Base-by-base conservation (phyloP, 768 basidiomycete genomes). In the Xerocomus brunneocitrinus region DNA sequence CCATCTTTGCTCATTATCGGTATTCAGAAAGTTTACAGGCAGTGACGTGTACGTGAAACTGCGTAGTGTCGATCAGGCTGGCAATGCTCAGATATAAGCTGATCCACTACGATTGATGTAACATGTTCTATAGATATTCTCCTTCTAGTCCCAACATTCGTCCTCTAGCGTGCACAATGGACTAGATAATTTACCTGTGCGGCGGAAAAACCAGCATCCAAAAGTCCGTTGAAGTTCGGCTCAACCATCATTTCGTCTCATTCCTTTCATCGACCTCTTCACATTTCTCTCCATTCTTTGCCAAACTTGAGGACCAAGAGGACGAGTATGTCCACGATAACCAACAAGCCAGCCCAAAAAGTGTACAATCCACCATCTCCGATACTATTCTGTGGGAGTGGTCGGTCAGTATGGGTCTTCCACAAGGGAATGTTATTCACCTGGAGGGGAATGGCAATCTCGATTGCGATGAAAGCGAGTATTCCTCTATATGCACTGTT, bases 391-490 rank as follows among this genome's bases (percentile, higher is more conserved):
- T 66, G 19, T 39, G 10, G 13, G 22, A 8, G 7, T 16, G 41
- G 51, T 52, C 25, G 19, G 19, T 19, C 19, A 19, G 19, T 19
- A 19, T 19, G 19, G 19, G 19, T 19, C 19, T 19, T 19, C 13
- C 32, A 39, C 32, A 16, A 34, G 5, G 4, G 22, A 14, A 25
- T 22, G 31, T 5, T 8, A 10, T 47, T 49, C 44, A 53, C 55
- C 76, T 87, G 85, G 5, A 93, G 74, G 0, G 91, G 90, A 2
- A 89, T 81, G 0, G 88, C 85, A n/a, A 88, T 74, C 65, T 94
- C 89, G 1, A 81, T 81, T 1, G 83, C 82, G 10, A 87, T 62
- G 65, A 87, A 88, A 8, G 86, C 90, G 14, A 77, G 69, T 3
- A 77, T 36, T 0, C 92, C 91, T 40, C 92, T 79, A 64, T 85